Conservation (phyloP, 169 alveolate species). For the Eimeria acervulina region DNA sequence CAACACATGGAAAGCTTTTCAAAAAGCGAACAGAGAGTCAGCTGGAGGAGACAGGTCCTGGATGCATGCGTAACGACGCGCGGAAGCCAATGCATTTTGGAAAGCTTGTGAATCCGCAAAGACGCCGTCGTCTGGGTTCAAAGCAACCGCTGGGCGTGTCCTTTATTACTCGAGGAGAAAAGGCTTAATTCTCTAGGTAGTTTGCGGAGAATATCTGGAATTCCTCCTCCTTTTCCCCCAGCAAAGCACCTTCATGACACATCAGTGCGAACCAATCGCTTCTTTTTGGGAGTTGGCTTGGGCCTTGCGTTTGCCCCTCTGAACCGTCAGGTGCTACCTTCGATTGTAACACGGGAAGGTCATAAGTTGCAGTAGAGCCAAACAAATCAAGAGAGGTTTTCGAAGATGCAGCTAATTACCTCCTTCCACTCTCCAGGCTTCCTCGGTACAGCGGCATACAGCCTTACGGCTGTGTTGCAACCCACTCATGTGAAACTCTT, state of each 20-base stretch:
- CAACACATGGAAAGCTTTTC: too few species aligned
- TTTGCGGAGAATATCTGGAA: neutral
- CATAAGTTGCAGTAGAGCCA: neutral
- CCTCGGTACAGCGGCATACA: neutral
- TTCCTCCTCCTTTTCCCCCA: too few species aligned
- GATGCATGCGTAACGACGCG: neutral
- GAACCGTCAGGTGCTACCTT: neutral
- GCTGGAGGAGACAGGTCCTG: neutral
- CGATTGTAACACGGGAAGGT: neutral
- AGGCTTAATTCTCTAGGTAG: neutral
- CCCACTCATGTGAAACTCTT: neutral
- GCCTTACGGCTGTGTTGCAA: neutral
- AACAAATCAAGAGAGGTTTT: neutral
- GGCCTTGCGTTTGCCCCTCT: neutral
- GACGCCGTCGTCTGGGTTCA: neutral
- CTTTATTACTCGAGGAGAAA: neutral
- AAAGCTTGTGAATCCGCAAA: neutral
- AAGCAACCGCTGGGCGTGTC: neutral
- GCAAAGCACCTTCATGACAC: too few species aligned
- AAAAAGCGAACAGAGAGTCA: neutral
- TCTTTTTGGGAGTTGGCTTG: neutral
- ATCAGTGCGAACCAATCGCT: too few species aligned
- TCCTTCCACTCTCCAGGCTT: neutral
- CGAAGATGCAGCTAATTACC: neutral
- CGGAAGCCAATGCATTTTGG: neutral